Evolutionary conservation across 495 filamentous ascomycete species (phyloP).

Genomic region (Penicillium crystallinum): DNA sequence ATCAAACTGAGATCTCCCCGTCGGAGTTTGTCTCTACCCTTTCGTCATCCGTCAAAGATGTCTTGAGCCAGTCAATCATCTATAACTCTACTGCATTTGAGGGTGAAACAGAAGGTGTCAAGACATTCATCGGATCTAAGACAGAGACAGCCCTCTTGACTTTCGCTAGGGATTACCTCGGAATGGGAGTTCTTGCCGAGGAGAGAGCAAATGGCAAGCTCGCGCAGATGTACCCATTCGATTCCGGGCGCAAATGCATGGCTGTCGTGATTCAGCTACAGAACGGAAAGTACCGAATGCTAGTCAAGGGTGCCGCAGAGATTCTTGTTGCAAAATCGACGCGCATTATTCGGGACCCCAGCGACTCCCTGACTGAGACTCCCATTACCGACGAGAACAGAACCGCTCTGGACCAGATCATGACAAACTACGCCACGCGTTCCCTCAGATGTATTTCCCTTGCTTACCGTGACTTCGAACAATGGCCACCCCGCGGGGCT

Average conservation of each 20-base stretch:
- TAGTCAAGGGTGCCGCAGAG: constrained; percentile 87
- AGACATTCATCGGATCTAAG: constrained; percentile 79
- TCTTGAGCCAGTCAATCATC: constrained; percentile 69
- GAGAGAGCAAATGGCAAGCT: constrained; percentile 64
- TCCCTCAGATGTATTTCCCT: constrained; percentile 86
- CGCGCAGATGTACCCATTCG: constrained; percentile 76
- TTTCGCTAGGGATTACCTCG: constrained; percentile 71
- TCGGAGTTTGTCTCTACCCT: constrained; percentile 58
- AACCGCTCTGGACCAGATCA: constrained; percentile 57
- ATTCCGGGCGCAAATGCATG: constrained; percentile 87
- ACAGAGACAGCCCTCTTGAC: constrained; percentile 80
- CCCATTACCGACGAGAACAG: constrained; percentile 55
- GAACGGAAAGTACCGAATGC: constrained; percentile 64
- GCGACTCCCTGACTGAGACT: constrained; percentile 47
- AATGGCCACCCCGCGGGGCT: constrained; percentile 74
- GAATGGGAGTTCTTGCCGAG: constrained; percentile 64
- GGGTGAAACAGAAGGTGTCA: constrained; percentile 61
- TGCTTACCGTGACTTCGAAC: constrained; percentile 81
- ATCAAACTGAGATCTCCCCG: constrained; percentile 40
- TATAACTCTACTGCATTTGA: constrained; percentile 90
- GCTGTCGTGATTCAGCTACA: constrained; percentile 65
- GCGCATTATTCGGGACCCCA: constrained; percentile 67
- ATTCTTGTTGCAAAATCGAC: constrained; percentile 72
- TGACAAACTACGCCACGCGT: constrained; percentile 70
- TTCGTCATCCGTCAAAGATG: constrained; percentile 50